Conservation (phyloP, 2,329 filamentous ascomycete genomes). For the Apiospora rasikravindrae region DNA sequence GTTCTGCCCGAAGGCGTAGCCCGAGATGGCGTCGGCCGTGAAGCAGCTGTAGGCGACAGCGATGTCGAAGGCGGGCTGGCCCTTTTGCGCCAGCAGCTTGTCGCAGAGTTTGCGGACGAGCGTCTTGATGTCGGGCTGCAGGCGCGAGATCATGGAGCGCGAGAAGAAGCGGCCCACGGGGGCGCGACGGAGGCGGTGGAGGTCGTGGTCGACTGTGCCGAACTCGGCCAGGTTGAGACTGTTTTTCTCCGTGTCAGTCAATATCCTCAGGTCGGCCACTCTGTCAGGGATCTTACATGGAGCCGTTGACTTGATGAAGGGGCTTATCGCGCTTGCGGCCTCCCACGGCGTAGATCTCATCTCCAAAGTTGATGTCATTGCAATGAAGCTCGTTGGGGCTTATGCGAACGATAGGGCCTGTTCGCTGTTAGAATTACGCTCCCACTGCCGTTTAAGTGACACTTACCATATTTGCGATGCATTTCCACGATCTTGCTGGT, state of each 20-base stretch:
- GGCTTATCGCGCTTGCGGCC: conserved; percentile 20
- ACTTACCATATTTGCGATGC: conserved; percentile 44
- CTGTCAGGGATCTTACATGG: not conserved
- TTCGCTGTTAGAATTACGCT: not conserved
- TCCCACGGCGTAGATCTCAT: conserved; percentile 20
- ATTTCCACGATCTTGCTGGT: conserved; percentile 40
- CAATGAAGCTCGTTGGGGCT: conserved; percentile 20
- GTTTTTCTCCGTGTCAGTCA: not conserved
- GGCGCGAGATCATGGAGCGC: conserved; percentile 38
- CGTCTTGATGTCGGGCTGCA: conserved; percentile 30
- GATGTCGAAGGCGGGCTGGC: conserved; percentile 7
- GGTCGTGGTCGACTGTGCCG: conserved; percentile 32
- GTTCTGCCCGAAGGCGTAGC: conserved; percentile 44
- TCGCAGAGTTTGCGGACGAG: conserved; percentile 25
- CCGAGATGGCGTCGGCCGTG: conserved; percentile 44
- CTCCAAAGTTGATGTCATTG: conserved; percentile 17
- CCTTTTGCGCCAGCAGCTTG: conserved; percentile 36
- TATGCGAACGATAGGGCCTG: conserved; percentile 20
- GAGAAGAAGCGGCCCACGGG: conserved; percentile 36
- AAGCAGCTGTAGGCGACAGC: conserved; percentile 33
- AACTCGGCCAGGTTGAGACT: conserved; percentile 2
- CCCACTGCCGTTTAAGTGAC: not conserved
- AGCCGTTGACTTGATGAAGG: conserved; percentile 13
- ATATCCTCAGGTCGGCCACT: not conserved
- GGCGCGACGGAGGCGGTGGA: conserved; percentile 32